Evolutionary conservation across 1,139 yeast genomes (phyloP), one percentile per base, ranked within the genome.

Genomic region (Zygoascus hellenicus): DNA sequence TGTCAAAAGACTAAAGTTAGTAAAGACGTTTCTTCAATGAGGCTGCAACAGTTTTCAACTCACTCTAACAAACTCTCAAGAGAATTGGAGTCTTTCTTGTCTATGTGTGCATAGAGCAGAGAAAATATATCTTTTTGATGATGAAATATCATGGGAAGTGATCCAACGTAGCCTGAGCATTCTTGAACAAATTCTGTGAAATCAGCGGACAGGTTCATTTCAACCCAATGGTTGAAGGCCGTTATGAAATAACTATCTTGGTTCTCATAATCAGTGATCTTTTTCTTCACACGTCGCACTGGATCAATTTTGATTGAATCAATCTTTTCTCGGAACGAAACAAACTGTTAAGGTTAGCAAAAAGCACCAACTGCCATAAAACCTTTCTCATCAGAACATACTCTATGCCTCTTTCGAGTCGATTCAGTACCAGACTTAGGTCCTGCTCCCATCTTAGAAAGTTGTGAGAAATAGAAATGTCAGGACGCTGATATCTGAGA

Each of bases 261-360:
- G 63, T 55, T 57, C 1, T 60, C 58, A 47, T 77, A 75, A 59
- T 83, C 89, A 53, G 81, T 83, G 4, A 82, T 83, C 59, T 85
- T 74, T 56, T 78, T 78, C 37, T 74, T 71, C 43, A 85, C 69
- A 51, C 78, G 76, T 51, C 83, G 75, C 30, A 78, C 76, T 0
- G 97, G 97, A 61, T 89, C 97, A 51, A 92, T 89, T 61, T 83
- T 82, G 52, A 92, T 78, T 26, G 83, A 71, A 54, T 92, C 97
- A 14, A 90, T 79, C 51, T 95, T 77, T 56, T 90, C 96, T 54
- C 81, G 77, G 62, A 89, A 89, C 2, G 96, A 85, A 33, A 78
- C 71, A 61, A 77, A 88, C 66, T 62, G 32, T 31, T 28, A 16
- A 29, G 15, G 29, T 38, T 42, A 28, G 39, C 14, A 2, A 29